These are phyloP conservation scores for Irpex sp. DNA, from an alignment of 1,284 basidiomycete species.

Conservation along the genomic window DNA sequence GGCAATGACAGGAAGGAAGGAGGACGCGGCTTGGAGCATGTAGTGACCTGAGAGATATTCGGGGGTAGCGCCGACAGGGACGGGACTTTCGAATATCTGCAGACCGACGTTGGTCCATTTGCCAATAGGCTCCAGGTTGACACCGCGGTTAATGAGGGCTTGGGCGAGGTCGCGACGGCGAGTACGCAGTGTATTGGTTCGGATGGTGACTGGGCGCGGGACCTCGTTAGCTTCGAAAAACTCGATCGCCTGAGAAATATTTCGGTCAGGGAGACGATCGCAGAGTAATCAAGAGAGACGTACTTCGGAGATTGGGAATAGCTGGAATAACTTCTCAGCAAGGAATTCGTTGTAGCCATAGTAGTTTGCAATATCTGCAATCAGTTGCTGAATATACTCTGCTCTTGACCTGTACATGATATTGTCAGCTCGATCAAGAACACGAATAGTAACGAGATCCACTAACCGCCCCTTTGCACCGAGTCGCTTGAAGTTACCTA, in stretches of 20 bases:
- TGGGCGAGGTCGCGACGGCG: conserved; percentile 93
- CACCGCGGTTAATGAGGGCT: conserved; percentile 91
- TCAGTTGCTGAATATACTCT: conserved; percentile 87
- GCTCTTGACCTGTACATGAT: conserved; percentile 60
- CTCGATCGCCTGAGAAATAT: conserved; percentile 71
- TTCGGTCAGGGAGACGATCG: conserved; percentile 10
- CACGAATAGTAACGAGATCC: conserved; percentile 2
- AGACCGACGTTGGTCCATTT: conserved; percentile 99
- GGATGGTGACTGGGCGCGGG: conserved; percentile 94
- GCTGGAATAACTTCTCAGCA: conserved; percentile 88
- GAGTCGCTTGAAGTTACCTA: conserved; percentile 70
- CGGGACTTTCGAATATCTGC: conserved; percentile 94
- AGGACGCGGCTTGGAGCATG: conserved; percentile 99
- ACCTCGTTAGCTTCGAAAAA: conserved; percentile 99
- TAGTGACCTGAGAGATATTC: conserved; percentile 99
- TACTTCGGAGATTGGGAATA: conserved; percentile 92
- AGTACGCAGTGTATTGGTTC: conserved; percentile 94
- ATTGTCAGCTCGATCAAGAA: background rate
- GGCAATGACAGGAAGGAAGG: conserved; percentile 98
- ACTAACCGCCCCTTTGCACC: conserved; percentile 68
- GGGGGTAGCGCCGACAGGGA: conserved; percentile 96
- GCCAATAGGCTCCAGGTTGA: conserved; percentile 95
- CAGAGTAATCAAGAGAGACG: conserved; percentile 15
- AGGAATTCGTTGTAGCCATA: conserved; percentile 98
- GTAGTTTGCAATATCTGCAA: conserved; percentile 88